phyloP scores from a whole-genome alignment of 257 asterid species.

The Fraxinus cuspidata region DNA sequence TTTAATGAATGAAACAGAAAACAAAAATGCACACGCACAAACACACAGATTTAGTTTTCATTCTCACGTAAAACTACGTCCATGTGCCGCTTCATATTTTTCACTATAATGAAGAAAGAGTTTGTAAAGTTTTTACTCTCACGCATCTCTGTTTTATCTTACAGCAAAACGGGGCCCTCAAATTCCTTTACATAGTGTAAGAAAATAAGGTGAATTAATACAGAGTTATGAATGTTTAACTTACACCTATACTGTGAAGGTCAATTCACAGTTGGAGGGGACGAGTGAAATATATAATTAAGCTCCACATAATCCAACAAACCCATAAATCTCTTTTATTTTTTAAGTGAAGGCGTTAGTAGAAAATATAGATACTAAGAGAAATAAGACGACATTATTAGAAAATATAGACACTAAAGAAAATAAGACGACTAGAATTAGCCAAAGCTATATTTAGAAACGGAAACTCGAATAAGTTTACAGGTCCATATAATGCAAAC shows the following conservation, averaged over 20 bases:
- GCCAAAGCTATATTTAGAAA: background rate
- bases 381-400: background rate
- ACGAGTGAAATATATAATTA: no score
- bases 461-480: background rate
- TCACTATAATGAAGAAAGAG: background rate
- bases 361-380: background rate
- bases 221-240: background rate
- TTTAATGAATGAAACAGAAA: background rate
- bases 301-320: background rate
- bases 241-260: background rate
- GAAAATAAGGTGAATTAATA: background rate
- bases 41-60: no score
- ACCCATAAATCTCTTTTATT: background rate
- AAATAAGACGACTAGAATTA: background rate
- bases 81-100: background rate
- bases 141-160: background rate
- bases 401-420: background rate
- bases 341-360: background rate
- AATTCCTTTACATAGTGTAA: background rate
- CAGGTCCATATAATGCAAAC: slow-evolving; percentile 7
- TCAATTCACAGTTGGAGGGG: background rate
- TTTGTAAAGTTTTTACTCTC: background rate
- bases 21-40: no score
- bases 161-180: background rate
- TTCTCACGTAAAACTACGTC: background rate